Base-by-base conservation (phyloP, 805 yeast genomes). In the Candida suzukii region DNA sequence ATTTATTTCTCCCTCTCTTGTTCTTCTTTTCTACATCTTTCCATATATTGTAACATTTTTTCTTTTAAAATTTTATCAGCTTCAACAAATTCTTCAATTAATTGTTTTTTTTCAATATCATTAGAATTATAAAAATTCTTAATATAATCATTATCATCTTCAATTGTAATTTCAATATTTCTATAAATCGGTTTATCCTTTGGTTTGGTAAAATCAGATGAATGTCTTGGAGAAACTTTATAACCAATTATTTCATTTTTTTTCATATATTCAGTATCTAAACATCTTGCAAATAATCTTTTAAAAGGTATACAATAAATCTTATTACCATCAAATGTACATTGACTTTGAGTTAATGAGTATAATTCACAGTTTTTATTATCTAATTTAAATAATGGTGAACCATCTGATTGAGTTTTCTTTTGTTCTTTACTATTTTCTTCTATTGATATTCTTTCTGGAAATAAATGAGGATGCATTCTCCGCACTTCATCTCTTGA, bases 251-350 rank as follows among this genome's bases (percentile, higher is more conserved):
- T 44, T 33, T 50, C 62, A 34, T 43, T 45, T 19, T 44, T 51
- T 38, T 45, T 46, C 1, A 36, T 28, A 36, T 46, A 47, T 7
- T 51, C 50, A 19, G 46, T 46, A 43, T 62, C 58, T 12, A 56
- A 39, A 51, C 79, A 73, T 43, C 71, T 61, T 21, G 67, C 56
- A 54, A 73, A 73, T 2, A 73, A 38, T 21, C 79, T 49, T 42
- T 64, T 72, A 56, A 74, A 74, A 1, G 80, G 78, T 2, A 63
- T 49, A 51, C 80, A 74, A 9, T 62, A 55, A 30, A 69, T 61
- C 19, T 63, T 54, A n/a, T 60, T 58, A 2, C 69, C 71, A 40
- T 66, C 64, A 45, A 63, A 68, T 7, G 72, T 61, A 49, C 80
- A 74, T 44, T 72, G 73, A 50, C 61, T 61, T 50, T 74, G 80